A percentile compares a stretch with the other conserved stretches of the same genome.
Evolutionary conservation across 768 basidiomycete species (phyloP).

Genomic region (Amanita brunnescens): DNA sequence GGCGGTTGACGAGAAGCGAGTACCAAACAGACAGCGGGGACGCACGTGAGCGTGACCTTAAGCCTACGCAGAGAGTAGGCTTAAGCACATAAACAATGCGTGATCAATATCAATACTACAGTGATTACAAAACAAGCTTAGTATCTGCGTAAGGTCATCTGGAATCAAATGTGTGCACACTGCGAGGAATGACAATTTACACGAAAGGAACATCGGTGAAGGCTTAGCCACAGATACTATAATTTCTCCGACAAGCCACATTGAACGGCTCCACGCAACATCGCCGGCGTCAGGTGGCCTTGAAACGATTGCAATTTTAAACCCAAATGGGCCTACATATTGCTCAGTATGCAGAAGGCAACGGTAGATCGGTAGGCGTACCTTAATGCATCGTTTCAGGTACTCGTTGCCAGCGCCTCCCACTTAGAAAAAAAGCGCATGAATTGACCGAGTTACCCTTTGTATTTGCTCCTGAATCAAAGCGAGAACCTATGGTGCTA

Average conservation of each 20-base stretch:
- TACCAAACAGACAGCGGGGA: no score
- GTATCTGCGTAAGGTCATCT: no score
- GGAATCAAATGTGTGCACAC: no score
- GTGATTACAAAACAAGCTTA: no score
- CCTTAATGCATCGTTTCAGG: conserved; percentile 71
- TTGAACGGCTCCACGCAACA: conserved; percentile 75
- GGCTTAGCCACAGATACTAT: no score
- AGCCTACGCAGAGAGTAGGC: no score
- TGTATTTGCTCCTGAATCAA: conserved; percentile 70
- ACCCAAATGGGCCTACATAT: conserved; percentile 51
- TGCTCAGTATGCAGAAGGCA: conserved; percentile 6
- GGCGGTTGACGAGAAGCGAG: no score
- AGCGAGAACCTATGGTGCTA: conserved; percentile 49
- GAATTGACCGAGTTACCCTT: conserved; percentile 59
- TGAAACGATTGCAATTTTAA: conserved; percentile 64
- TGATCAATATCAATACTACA: no score
- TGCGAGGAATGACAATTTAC: no score
- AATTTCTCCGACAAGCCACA: conserved; percentile 70
- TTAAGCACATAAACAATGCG: no score
- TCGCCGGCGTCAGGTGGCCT: conserved; percentile 84
- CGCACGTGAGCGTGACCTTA: no score
- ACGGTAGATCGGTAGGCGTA: conserved; percentile 28
- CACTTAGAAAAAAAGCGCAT: conserved; percentile 82
- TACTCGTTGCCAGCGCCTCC: conserved; percentile 85
- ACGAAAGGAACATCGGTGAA: background rate